Percentiles rank a stretch among this genome's conserved stretches.
phyloP scores from a whole-genome alignment of 2,329 filamentous ascomycete species.

The Paraphaeosphaeria minitans region DNA sequence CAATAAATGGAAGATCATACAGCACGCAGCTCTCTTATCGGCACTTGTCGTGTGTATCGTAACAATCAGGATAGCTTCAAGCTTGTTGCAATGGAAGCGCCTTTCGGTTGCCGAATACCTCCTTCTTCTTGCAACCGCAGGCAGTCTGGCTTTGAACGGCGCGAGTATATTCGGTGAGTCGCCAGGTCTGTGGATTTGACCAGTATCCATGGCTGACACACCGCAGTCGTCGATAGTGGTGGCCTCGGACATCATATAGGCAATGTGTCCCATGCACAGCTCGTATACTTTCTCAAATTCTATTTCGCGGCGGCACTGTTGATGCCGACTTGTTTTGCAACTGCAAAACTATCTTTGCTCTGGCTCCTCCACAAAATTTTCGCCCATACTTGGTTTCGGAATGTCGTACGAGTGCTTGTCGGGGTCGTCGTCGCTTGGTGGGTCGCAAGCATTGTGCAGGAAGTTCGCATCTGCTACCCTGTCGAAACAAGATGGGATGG shows the following conservation, averaged over 20 bases:
- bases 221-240: conserved; percentile 2
- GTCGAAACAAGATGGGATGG: conserved; percentile 12
- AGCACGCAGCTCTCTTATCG: conserved; percentile 1
- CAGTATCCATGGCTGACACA: neutral
- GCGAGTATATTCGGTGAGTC: conserved; percentile 5
- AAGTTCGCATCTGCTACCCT: conserved; percentile 10
- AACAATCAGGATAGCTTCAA: conserved; percentile 5
- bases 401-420: conserved; percentile 4
- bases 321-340: conserved; percentile 12
- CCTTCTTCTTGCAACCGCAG: conserved; percentile 1
- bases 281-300: conserved; percentile 9
- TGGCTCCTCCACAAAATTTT: conserved; percentile 12
- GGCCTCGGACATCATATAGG: conserved; percentile 6
- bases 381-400: conserved; percentile 5
- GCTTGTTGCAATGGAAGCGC: conserved; percentile 9
- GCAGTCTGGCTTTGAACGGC: conserved; percentile 8
- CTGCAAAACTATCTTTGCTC: conserved; percentile 11
- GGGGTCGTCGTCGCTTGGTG: conserved; percentile 5
- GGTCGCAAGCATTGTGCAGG: conserved; percentile 5
- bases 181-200: neutral
- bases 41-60: neutral
- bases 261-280: conserved; percentile 1
- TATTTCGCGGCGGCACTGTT: conserved; percentile 8
- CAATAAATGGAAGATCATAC: conserved; percentile 7
- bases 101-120: conserved; percentile 7